Base-by-base conservation (phyloP, 305 asterid genomes). In the Petunia hybrid region DNA sequence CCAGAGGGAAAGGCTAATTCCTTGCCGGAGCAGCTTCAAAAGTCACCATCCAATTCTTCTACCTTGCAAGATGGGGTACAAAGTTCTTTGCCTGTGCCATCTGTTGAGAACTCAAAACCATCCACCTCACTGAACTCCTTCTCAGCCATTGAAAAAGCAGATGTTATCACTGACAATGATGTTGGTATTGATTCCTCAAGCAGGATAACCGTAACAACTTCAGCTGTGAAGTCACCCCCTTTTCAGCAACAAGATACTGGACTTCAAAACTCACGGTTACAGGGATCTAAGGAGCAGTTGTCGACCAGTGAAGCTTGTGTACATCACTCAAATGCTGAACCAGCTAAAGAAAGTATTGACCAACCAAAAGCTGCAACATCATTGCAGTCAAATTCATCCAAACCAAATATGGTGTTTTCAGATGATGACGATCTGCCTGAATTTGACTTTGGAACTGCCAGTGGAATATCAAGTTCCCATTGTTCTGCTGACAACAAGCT, bases 381-480 rank as follows among this genome's bases (percentile, higher is more conserved):
- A 66, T 35, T 36, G 63, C 84, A 77, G 39, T 22, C 70, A 31
- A 8, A 73, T 45, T 40, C 40, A 51, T 9, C 61, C 31, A 80
- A 77, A 77, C 68, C 14, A 31, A 82, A 62, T 56, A 36, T 56
- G 74, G 65, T 43, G 2, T 66, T 48, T 55, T 55, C 65, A 63
- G 85, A 79, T 14, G 81, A 80, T 80, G 85, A 83, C 9, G 89
- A 86, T 85, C 86, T 85, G 69, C 88, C 88, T 77, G 88, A 85
- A 55, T 85, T 46, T 66, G 85, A 83, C 82, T 85, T 76, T 64
- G 68, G 80, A 63, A 67, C 76, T 69, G 42, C 77, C 35, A 5
- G 80, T 63, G 81, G 51, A 39, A 69, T 43, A 12, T 55, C 84
- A 60, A 68, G 12, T 56, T 13, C 59, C 60, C 68, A 45, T 67